Evolutionary conservation across 1,139 yeast genomes (phyloP).

Genomic region (Diutina neorugosa): DNA sequence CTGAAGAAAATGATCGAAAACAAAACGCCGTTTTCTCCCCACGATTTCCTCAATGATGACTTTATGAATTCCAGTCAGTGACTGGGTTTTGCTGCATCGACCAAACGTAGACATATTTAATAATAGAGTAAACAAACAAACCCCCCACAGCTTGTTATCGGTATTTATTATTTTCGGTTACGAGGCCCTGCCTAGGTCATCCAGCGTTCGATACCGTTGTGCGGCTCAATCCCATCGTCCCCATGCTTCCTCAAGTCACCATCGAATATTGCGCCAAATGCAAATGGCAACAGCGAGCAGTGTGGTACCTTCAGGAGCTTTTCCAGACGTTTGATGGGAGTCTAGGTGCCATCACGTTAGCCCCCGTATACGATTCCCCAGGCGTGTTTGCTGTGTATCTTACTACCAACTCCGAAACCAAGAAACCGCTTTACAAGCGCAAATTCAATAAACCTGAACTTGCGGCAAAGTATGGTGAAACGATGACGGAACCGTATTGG

Average conservation of each 20-base stretch:
- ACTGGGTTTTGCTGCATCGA: not conserved
- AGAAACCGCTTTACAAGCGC: constrained; percentile 22
- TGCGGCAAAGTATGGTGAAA: constrained; percentile 7
- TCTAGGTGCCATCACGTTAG: constrained; percentile 23
- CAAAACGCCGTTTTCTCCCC: constrained; percentile 31
- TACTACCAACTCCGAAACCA: constrained; percentile 4
- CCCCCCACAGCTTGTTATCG: not conserved
- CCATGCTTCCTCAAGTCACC: constrained; percentile 18
- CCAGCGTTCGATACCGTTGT: not conserved
- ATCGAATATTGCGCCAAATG: constrained; percentile 33
- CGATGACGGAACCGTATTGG: constrained; percentile 19
- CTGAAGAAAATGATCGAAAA: constrained; percentile 25
- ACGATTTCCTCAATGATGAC: constrained; percentile 27
- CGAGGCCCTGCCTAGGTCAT: not conserved
- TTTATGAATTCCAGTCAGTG: constrained; percentile 6
- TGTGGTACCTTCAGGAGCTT: constrained; percentile 34
- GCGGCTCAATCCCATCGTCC: not conserved
- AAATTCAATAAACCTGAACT: constrained; percentile 18
- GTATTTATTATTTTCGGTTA: not conserved
- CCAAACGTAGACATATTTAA: not conserved
- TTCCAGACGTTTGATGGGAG: constrained; percentile 28
- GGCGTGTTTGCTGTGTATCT: constrained; percentile 23
- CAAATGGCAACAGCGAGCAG: constrained; percentile 37
- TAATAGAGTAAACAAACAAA: not conserved
- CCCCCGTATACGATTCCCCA: constrained; percentile 26